Evolutionary conservation across 1,284 basidiomycete species (phyloP).

Genomic region (Mycena sp.): DNA sequence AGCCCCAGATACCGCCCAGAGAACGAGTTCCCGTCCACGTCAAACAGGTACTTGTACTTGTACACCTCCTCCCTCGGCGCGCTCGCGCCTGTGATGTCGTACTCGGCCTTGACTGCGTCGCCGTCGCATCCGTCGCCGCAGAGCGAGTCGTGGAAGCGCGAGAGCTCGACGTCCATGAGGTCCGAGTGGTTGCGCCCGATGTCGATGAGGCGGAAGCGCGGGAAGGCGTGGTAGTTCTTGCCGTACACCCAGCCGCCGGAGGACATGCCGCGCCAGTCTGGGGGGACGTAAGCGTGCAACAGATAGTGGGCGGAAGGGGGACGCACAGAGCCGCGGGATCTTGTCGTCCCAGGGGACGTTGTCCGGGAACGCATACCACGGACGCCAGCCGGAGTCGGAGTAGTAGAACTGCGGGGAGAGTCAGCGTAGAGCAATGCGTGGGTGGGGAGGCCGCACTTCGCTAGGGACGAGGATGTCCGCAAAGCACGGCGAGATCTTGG

Average conservation of each 20-base stretch:
- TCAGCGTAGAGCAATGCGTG: not conserved
- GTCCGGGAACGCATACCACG: conserved; percentile 19
- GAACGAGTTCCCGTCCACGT: conserved; percentile 31
- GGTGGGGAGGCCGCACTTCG: conserved; percentile 6
- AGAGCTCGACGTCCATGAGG: conserved; percentile 26
- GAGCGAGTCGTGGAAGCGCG: conserved; percentile 26
- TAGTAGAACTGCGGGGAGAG: conserved; percentile 29
- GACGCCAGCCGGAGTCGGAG: conserved; percentile 21
- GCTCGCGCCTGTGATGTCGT: conserved; percentile 15
- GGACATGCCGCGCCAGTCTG: conserved; percentile 31
- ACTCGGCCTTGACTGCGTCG: conserved; percentile 25
- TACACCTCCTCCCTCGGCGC: conserved; percentile 29
- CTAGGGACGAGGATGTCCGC: conserved; percentile 28
- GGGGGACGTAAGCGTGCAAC: not conserved
- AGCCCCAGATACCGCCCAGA: conserved; percentile 28
- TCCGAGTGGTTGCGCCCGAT: conserved; percentile 23
- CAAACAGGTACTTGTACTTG: conserved; percentile 30
- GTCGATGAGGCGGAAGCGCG: conserved; percentile 29
- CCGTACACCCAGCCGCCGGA: conserved; percentile 26
- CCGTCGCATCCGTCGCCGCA: conserved; percentile 28
- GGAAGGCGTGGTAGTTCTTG: conserved; percentile 30
- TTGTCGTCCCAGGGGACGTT: conserved; percentile 26
- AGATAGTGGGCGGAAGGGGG: not conserved
- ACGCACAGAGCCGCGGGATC: conserved; percentile 21
- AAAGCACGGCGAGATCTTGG: conserved; percentile 29